Conservation (phyloP, 345 rosid species). For the Chamaenerion angustifolium region DNA sequence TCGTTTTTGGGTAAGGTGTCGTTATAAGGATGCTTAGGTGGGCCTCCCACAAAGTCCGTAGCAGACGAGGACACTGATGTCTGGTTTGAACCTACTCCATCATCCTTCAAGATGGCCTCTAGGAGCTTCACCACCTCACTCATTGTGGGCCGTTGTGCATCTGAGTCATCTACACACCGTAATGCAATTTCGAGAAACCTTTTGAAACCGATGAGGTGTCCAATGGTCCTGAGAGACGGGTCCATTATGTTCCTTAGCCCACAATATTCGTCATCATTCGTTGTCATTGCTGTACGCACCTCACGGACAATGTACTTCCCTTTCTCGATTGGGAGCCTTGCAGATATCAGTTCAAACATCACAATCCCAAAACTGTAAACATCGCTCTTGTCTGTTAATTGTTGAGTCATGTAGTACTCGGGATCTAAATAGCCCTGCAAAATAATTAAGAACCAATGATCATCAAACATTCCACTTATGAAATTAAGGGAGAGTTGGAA, state of each 20-base stretch:
- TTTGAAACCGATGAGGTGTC: conserved; percentile 13
- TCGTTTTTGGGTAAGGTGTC: conserved; percentile 2
- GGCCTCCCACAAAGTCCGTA: conserved; percentile 4
- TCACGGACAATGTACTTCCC: conserved; percentile 16
- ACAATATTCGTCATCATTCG: conserved; percentile 6
- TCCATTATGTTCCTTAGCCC: conserved; percentile 12
- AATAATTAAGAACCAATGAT: not conserved
- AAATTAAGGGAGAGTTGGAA: not conserved
- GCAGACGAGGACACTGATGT: conserved; percentile 11
- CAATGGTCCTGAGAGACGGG: conserved; percentile 6
- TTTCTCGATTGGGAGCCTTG: conserved; percentile 11
- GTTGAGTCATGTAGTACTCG: conserved; percentile 18
- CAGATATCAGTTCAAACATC: conserved; percentile 19
- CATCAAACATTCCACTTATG: no score
- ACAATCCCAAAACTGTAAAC: conserved; percentile 23
- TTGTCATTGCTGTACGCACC: conserved; percentile 9
- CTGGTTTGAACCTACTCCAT: conserved; percentile 6
- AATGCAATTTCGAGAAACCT: conserved; percentile 20
- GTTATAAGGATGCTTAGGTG: conserved; percentile 8
- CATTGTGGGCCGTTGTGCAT: conserved; percentile 22
- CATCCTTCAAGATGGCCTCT: conserved; percentile 19
- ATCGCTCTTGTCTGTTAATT: conserved; percentile 19
- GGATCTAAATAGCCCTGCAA: conserved; percentile 24
- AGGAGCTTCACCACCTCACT: conserved; percentile 20
- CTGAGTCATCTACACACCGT: conserved; percentile 15